phyloP scores from a whole-genome alignment of 352 stramenopile genomes.

The Aphanomyces astaci region DNA sequence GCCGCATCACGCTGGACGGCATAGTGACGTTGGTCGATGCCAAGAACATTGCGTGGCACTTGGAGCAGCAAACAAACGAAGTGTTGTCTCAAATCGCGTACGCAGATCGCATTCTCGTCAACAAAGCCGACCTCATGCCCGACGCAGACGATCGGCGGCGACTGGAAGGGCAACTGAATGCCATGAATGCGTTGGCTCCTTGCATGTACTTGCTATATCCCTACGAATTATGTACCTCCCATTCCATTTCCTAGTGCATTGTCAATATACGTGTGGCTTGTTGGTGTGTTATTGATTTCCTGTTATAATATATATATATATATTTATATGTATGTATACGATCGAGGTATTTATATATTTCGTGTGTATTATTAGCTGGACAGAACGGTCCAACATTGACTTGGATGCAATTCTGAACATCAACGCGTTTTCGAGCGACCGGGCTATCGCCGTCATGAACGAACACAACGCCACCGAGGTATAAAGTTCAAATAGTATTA shows the following conservation, averaged over 20 bases:
- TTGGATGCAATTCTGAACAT: slow-evolving; percentile 72
- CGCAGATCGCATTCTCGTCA: slow-evolving; percentile 97
- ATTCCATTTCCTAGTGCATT: too few species aligned
- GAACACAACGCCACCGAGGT: slow-evolving; percentile 32
- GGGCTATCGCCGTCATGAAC: slow-evolving; percentile 38
- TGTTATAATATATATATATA: too few species aligned
- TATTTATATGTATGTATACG: too few species aligned
- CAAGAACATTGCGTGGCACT: slow-evolving; percentile 83
- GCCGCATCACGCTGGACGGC: slow-evolving; percentile 86
- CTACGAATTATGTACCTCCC: too few species aligned
- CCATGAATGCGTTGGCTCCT: slow-evolving; percentile 63
- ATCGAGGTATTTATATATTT: too few species aligned
- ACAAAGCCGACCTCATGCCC: slow-evolving; percentile 96
- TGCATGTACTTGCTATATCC: slow-evolving; percentile 20
- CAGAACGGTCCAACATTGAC: slow-evolving; percentile 45
- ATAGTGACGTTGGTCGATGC: slow-evolving; percentile 97
- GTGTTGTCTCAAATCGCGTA: slow-evolving; percentile 96
- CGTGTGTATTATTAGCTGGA: slow-evolving; percentile 34
- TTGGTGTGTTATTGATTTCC: too few species aligned
- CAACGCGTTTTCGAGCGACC: slow-evolving; percentile 62
- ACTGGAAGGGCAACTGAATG: slow-evolving; percentile 38
- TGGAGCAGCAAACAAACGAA: slow-evolving; percentile 69
- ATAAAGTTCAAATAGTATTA: not conserved
- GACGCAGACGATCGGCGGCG: slow-evolving; percentile 36
- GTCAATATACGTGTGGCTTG: too few species aligned